Evolutionary conservation across 2,329 filamentous ascomycete species (phyloP).

Genomic region (Aschersonia sp.): DNA sequence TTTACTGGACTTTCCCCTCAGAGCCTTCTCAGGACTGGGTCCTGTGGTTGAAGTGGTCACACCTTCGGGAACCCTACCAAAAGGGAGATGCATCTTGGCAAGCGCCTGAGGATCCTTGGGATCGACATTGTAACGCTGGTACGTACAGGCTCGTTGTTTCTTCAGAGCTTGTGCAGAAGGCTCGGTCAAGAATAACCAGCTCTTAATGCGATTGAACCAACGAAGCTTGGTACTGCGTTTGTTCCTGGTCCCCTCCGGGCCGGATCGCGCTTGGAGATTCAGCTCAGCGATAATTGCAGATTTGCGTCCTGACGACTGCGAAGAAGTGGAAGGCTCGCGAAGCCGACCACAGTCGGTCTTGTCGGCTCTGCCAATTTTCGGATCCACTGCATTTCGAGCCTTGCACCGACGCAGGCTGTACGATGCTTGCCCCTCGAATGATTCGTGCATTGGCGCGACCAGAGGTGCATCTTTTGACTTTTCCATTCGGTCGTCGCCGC

Average conservation of each 20-base stretch:
- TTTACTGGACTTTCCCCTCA: conserved; percentile 19
- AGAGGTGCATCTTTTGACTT: too few relatives aligned
- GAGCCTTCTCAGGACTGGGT: conserved; percentile 29
- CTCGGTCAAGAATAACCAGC: conserved; percentile 33
- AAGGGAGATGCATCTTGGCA: conserved; percentile 30
- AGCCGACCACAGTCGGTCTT: neutral
- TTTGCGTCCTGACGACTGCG: neutral
- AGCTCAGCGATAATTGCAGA: neutral
- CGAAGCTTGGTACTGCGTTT: conserved; percentile 14
- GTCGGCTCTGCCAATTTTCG: neutral
- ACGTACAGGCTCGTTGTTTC: conserved; percentile 27
- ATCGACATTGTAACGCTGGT: conserved; percentile 27
- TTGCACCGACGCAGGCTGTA: neutral
- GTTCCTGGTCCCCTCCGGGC: neutral
- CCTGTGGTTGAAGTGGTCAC: conserved; percentile 31
- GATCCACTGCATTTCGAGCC: neutral
- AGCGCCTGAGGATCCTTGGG: conserved; percentile 27
- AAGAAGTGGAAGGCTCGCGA: neutral
- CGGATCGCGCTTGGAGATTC: neutral
- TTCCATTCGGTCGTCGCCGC: too few relatives aligned
- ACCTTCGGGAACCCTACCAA: conserved; percentile 27
- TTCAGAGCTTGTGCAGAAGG: conserved; percentile 34
- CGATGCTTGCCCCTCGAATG: neutral
- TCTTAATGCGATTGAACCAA: conserved; percentile 30
- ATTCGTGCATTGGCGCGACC: too few relatives aligned